Conservation (phyloP, 176 grass and related monocot genomes). For the Areca catechu region DNA sequence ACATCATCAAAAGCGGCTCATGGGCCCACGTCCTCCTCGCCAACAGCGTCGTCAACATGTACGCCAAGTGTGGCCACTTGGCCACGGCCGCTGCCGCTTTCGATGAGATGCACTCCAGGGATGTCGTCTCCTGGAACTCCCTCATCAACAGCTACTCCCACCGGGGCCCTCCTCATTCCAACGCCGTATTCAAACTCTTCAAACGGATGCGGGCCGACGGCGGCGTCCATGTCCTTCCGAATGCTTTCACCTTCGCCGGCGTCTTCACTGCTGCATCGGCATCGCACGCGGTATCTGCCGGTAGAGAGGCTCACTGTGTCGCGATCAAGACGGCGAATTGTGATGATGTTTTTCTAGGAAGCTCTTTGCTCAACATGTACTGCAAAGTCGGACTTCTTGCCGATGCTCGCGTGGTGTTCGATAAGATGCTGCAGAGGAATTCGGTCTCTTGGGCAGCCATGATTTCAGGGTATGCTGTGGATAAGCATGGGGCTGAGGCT, state of each 20-base stretch:
- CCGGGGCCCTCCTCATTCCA: slow-evolving; percentile 8
- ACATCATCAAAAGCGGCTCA: slow-evolving; percentile 44
- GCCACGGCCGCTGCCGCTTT: slow-evolving; percentile 28
- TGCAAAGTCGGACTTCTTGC: slow-evolving; percentile 34
- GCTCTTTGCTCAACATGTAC: slow-evolving; percentile 56
- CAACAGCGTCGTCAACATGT: slow-evolving; percentile 61
- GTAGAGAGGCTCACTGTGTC: slow-evolving; percentile 32
- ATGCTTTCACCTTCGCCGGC: slow-evolving; percentile 42
- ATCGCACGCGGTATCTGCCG: neutral
- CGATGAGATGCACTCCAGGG: slow-evolving; percentile 15
- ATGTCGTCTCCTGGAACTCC: slow-evolving; percentile 61
- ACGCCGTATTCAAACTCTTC: slow-evolving; percentile 32
- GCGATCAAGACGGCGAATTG: slow-evolving; percentile 29
- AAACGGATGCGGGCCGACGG: slow-evolving; percentile 34
- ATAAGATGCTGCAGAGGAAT: slow-evolving; percentile 46
- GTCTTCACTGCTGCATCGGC: slow-evolving; percentile 43
- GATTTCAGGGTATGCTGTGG: slow-evolving; percentile 47
- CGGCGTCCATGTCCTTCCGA: slow-evolving; percentile 28
- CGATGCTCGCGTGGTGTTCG: slow-evolving; percentile 49
- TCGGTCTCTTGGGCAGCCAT: slow-evolving; percentile 53
- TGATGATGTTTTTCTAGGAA: slow-evolving; percentile 39
- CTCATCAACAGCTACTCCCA: slow-evolving; percentile 56
- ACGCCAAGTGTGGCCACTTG: slow-evolving; percentile 35
- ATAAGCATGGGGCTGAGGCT: slow-evolving; percentile 33
- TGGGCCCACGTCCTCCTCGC: slow-evolving; percentile 40